Base-by-base conservation (phyloP, 306 rosid species). In the Coriaria nepalensis region DNA sequence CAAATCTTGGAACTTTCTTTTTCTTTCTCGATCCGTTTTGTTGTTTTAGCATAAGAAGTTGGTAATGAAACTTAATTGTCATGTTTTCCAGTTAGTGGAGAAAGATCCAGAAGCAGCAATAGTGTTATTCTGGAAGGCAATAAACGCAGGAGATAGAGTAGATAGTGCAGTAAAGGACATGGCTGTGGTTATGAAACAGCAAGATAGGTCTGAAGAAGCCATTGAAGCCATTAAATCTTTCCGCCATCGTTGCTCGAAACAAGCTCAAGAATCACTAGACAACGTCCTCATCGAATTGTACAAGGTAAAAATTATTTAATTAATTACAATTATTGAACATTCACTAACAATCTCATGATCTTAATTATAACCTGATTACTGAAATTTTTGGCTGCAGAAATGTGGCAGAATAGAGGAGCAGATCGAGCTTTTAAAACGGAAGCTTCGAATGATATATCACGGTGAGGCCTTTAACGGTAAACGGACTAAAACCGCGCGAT, bases 91-190 rank as follows among this genome's bases (percentile, higher is more conserved):
- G 97, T 65, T 90, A 52, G 86, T 90, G 4, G 76, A 75, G 11
- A 90, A 81, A 68, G 82, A 90, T 39, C 79, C 80, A 0, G 95
- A 84, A 72, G 75, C 55, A 13, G 97, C 97, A 47, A 73, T 90
- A 43, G 61, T 48, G 20, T 62, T 74, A 49, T 90, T 84, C 60
- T 79, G 95, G 97, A 72, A 69, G 59, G 97, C 97, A 43, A 81
- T 90, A 64, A 85, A 85, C 49, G 62, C 52, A 4, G 76, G 94
- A 53, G 97, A 90, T 33, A 84, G 77, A 57, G 80, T 90, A 8
- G 97, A 90, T 15, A 85, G 97, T 67, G 95, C 97, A 6, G 52
- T 90, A 0, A 90, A 90, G 48, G 97, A 90, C 49, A 84, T 90
- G 97, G 92, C 92, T 0, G 92, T 90, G 13, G 95, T 81, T 52